These are phyloP conservation scores for Tricholoma flavovirens DNA, from an alignment of 768 basidiomycete genomes.

Conservation along the genomic window DNA sequence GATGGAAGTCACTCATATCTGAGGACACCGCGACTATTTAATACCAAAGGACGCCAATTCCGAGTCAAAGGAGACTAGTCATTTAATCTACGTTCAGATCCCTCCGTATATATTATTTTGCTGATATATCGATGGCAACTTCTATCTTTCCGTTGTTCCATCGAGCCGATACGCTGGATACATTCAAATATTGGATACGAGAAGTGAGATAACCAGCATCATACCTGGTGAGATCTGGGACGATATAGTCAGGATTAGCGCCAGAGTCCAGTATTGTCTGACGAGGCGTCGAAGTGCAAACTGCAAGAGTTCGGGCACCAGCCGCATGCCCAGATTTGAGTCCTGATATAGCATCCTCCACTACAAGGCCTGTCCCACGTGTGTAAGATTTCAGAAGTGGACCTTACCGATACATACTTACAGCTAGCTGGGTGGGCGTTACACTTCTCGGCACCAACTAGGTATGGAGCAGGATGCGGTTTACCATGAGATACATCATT, in stretches of 20 bases:
- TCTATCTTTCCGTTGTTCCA: slow-evolving; percentile 42
- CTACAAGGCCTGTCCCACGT: slow-evolving; percentile 57
- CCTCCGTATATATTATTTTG: not conserved
- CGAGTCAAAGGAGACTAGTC: not conserved
- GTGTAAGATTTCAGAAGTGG: not conserved
- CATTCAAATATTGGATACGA: not conserved
- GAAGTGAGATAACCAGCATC: slow-evolving; percentile 13
- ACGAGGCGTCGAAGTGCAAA: slow-evolving; percentile 73
- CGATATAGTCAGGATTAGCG: slow-evolving; percentile 59
- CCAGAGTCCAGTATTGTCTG: slow-evolving; percentile 46
- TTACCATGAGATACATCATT: slow-evolving; percentile 71
- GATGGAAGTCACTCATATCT: too few relatives aligned
- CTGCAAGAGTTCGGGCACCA: slow-evolving; percentile 71
- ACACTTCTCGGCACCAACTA: slow-evolving; percentile 64
- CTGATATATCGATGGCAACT: slow-evolving; percentile 36
- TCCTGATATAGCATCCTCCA: slow-evolving; percentile 89
- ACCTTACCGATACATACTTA: slow-evolving; percentile 20
- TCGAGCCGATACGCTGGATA: slow-evolving; percentile 36
- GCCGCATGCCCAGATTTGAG: slow-evolving; percentile 69
- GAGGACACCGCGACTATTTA: too few relatives aligned
- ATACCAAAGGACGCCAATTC: not conserved
- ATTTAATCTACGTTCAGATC: not conserved
- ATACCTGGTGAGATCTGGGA: slow-evolving; percentile 62
- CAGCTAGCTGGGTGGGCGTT: slow-evolving; percentile 54
- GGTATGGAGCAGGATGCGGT: slow-evolving; percentile 85